These are phyloP conservation scores for Pichia sp. DNA, from an alignment of 1,139 yeast species.

Conservation along the genomic window DNA sequence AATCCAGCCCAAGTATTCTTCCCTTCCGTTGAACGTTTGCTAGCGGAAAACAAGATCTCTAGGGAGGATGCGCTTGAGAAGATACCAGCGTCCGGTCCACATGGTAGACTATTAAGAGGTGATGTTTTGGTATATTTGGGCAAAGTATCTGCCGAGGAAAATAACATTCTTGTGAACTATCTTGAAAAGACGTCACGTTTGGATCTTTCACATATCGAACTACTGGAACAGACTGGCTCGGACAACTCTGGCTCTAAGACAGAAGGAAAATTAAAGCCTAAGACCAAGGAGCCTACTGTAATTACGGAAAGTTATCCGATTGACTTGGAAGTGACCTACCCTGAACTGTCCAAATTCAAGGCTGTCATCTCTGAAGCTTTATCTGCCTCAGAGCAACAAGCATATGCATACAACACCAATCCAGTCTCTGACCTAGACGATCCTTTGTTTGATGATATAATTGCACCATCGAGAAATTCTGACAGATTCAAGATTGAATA, in stretches of 20 bases:
- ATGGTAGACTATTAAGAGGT: constrained; percentile 83
- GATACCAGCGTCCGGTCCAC: constrained; percentile 83
- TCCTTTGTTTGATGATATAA: constrained; percentile 74
- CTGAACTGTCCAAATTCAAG: constrained; percentile 11
- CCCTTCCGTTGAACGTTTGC: constrained; percentile 74
- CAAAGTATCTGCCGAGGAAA: constrained; percentile 54
- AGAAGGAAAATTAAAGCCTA: constrained; percentile 10
- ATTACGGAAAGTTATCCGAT: constrained; percentile 11
- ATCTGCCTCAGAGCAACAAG: constrained; percentile 69
- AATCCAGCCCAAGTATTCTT: constrained; percentile 61
- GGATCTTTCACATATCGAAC: constrained; percentile 69
- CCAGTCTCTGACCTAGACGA: constrained; percentile 52
- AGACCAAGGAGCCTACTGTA: constrained; percentile 17
- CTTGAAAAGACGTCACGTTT: constrained; percentile 58
- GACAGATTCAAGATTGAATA: constrained; percentile 49
- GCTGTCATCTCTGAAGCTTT: constrained; percentile 20
- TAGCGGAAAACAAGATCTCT: constrained; percentile 59
- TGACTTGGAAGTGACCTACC: constrained; percentile 10
- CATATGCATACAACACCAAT: constrained; percentile 47
- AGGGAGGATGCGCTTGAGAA: constrained; percentile 62
- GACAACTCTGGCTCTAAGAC: neutral
- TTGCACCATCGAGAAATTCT: constrained; percentile 61
- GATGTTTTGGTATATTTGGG: constrained; percentile 87
- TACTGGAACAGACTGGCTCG: constrained; percentile 38
- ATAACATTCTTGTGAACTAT: constrained; percentile 49